Conservation (phyloP, 345 rosid species). For the Camelina hispida region DNA sequence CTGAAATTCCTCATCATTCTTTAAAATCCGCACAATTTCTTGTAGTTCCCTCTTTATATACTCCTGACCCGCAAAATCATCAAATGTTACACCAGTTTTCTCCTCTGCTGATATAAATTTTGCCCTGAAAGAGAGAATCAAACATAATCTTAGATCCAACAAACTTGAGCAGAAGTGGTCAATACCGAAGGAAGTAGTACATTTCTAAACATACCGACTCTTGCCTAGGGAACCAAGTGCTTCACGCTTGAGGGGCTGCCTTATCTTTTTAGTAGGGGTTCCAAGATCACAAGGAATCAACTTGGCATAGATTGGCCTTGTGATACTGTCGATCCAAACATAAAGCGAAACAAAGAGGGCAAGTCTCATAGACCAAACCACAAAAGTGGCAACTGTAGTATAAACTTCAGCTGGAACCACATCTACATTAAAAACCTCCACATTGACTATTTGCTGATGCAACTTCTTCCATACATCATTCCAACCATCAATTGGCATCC, state of each 20-base stretch:
- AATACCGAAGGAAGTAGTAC: background rate
- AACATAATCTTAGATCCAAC: constrained; percentile 17
- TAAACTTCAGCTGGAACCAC: constrained; percentile 81
- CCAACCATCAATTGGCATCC: constrained; percentile 97
- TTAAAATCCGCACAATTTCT: constrained; percentile 86
- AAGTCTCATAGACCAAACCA: constrained; percentile 90
- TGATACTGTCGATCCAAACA: constrained; percentile 78
- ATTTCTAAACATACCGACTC: constrained; percentile 68
- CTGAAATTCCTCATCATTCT: constrained; percentile 92
- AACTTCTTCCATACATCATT: constrained; percentile 92
- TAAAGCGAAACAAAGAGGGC: constrained; percentile 76
- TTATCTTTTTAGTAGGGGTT: constrained; percentile 56
- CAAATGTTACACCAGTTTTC: constrained; percentile 90
- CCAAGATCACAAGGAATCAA: constrained; percentile 94
- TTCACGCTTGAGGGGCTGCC: constrained; percentile 68
- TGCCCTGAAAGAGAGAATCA: constrained; percentile 55
- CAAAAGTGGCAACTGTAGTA: constrained; percentile 84
- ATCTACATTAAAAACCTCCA: constrained; percentile 81
- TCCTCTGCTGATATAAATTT: constrained; percentile 96
- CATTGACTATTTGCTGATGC: constrained; percentile 87
- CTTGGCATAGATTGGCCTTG: constrained; percentile 89
- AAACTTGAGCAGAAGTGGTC: background rate
- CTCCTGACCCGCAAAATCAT: constrained; percentile 98
- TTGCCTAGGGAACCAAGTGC: constrained; percentile 94
- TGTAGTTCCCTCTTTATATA: constrained; percentile 90